Conservation (phyloP, 129 eudicot genomes). For the Apium graveolens region DNA sequence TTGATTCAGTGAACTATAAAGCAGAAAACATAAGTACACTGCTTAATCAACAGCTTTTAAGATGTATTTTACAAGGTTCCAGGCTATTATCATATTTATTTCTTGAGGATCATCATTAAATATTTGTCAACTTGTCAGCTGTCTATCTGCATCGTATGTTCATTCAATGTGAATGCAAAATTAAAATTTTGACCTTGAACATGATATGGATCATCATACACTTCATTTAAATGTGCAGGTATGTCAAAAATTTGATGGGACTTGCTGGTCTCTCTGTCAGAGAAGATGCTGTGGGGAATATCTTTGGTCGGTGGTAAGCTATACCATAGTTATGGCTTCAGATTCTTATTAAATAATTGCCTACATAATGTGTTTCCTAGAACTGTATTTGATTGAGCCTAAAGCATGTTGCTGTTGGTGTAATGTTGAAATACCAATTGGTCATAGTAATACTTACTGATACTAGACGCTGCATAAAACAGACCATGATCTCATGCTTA, state of each 20-base stretch:
- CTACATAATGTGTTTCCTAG: background rate
- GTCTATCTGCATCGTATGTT: background rate
- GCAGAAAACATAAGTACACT: background rate
- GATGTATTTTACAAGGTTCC: background rate
- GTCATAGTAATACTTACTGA: background rate
- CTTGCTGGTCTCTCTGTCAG: conserved; percentile 82
- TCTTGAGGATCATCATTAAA: background rate
- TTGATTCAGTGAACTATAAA: background rate
- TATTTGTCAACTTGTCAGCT: background rate
- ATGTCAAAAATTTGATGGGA: conserved; percentile 63
- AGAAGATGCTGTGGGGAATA: conserved; percentile 96
- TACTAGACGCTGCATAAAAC: background rate
- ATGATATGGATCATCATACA: background rate
- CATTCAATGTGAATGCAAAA: background rate
- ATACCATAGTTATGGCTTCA: background rate
- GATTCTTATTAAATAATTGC: background rate
- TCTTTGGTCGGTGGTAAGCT: conserved; percentile 92
- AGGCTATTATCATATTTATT: background rate
- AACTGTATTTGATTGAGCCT: background rate
- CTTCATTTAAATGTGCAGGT: conserved; percentile 39
- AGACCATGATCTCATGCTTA: background rate
- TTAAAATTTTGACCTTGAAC: background rate
- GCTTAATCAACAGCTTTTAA: background rate
- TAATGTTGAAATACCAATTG: background rate
- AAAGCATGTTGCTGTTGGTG: background rate